Evolutionary conservation across 2,329 filamentous ascomycete genomes (phyloP), one percentile per base, ranked within the genome.

Genomic region (Aureobasidium sp.): DNA sequence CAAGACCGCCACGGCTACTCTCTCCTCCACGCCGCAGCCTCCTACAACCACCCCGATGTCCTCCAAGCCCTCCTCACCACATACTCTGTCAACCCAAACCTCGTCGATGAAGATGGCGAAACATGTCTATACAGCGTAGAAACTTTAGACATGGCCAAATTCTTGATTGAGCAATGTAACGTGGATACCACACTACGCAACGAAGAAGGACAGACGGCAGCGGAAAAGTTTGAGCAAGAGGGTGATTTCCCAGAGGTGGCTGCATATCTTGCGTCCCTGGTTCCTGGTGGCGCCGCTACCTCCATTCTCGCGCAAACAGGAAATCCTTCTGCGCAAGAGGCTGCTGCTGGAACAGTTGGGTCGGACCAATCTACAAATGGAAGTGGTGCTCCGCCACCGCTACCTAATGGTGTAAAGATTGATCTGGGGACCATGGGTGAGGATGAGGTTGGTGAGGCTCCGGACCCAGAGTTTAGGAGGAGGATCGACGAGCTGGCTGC

Each of bases 1-100:
- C 93, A 97, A 81, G 96, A 99, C 79, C 90, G 92, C 67, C 92
- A 98, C 75, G 96, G 96, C 73, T 99, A 99, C 82, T 97, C 94
- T 54, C 89, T 98, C 31, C 84, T 98, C 56, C 96, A 99, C 79
- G 96, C 96, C 61, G 94, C 95, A 20, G 91, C 93, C 23, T 98
- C 95, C 71, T 99, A 98, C 85, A 92, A 91, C 76, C 95, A 98
- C 76, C 81, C 93, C 86, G 98, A 20, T 91, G 92, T 97, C 33
- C n/a, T 61, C 2, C 29, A 27, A 20, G 20, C 43, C 16, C 33
- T 61, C 3, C 31, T 62, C 20, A 84, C 84, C 54, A 93, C 95
- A 38, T 93, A 95, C 79, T 81, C 89, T 16, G 95, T 95, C 29
- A 84, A 95, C 67, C 88, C 94, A 55, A 91, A 98, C 76, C 83